Percentiles rank a stretch among this genome's conserved stretches.
These are phyloP conservation scores for Ceratocystis colombiana DNA, from an alignment of 2,329 filamentous ascomycete genomes.

Conservation along the genomic window DNA sequence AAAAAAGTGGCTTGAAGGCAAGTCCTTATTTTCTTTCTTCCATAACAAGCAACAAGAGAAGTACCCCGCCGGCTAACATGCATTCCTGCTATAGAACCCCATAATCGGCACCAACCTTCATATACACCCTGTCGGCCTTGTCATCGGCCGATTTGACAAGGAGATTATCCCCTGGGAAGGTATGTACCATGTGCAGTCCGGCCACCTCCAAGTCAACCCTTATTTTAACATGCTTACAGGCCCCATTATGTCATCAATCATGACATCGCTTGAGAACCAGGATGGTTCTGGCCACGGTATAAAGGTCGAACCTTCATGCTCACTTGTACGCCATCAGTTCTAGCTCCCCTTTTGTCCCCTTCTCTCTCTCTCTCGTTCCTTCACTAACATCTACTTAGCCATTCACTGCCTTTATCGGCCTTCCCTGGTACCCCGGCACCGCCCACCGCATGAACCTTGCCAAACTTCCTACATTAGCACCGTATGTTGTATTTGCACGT, in stretches of 20 bases:
- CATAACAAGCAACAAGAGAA: neutral
- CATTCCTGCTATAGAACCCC: slow-evolving; percentile 44
- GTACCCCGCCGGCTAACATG: slow-evolving; percentile 26
- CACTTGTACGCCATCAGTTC: slow-evolving; percentile 44
- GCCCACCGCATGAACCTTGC: slow-evolving; percentile 20
- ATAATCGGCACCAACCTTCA: slow-evolving; percentile 76
- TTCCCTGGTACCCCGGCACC: slow-evolving; percentile 7
- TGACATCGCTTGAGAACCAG: slow-evolving; percentile 67
- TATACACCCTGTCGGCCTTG: slow-evolving; percentile 60
- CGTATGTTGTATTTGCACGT: slow-evolving; percentile 54
- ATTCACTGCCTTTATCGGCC: neutral
- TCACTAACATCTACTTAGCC: slow-evolving; percentile 1
- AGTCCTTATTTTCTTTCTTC: slow-evolving; percentile 27
- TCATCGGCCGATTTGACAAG: slow-evolving; percentile 56
- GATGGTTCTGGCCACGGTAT: slow-evolving; percentile 70
- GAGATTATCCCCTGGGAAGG: slow-evolving; percentile 61
- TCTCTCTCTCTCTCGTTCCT: neutral
- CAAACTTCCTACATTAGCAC: slow-evolving; percentile 36
- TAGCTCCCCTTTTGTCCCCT: slow-evolving; percentile 27
- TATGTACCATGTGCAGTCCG: slow-evolving; percentile 26
- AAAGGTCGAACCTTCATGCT: slow-evolving; percentile 67
- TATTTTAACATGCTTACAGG: slow-evolving; percentile 37
- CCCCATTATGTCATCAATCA: slow-evolving; percentile 67
- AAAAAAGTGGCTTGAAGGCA: slow-evolving; percentile 65
- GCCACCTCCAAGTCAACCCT: neutral